Evolutionary conservation across 345 rosid species (phyloP), one percentile per base, ranked within the genome.

Genomic region (Anastatica hierochuntica): DNA sequence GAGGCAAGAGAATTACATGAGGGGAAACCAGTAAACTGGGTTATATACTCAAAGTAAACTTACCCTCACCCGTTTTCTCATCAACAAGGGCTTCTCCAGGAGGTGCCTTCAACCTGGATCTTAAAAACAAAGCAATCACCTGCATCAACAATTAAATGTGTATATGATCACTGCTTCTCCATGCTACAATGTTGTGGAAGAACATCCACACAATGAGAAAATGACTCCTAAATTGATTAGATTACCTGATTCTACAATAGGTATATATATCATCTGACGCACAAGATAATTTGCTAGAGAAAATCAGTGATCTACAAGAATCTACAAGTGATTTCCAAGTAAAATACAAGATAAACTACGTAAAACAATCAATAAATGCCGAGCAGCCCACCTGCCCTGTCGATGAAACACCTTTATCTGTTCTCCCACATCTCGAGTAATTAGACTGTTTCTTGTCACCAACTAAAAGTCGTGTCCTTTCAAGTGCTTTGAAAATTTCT

Each of bases 401-500:
- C 8, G 98, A 80, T 6, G 98, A 92, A 62, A 88, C 96, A 59
- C 96, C 98, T 67, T 60, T 88, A 72, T 88, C 96, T 14, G 98
- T 92, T 70, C 96, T 83, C 49, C 95, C 96, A 33, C 98, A 92
- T 70, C 98, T 78, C 14, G 95, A 92, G 73, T 92, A 88, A 43
- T 53, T 77, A 60, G 72, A 72, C 24, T 79, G 78, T 74, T 83
- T 84, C 79, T 58, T 88, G 70, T 84, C 79, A 49, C 90, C 88
- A 74, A 79, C 71, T 50, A 81, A 72, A 58, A 92, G 98, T 59
- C 78, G 72, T 49, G 88, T 92, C 72, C 74, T 78, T 70, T 77
- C 81, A 30, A 90, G 74, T 60, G 96, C 98, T 73, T 83, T 72
- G 42, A 87, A 87, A 75, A 90, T 60, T 72, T 87, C 98, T 21